Conservation (phyloP, 1,139 yeast species). For the Blastobotrys proliferans region DNA sequence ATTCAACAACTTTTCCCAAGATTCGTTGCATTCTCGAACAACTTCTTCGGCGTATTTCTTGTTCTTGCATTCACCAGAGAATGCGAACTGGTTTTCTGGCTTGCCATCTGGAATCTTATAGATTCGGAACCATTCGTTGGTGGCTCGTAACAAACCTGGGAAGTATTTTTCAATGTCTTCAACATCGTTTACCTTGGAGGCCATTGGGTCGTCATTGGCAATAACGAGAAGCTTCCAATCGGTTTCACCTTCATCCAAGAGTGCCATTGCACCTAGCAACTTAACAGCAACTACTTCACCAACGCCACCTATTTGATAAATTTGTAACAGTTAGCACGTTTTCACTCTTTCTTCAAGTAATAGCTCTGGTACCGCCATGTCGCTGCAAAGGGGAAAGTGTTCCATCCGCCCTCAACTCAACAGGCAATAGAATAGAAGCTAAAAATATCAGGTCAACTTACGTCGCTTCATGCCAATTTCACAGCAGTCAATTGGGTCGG, state of each 20-base stretch:
- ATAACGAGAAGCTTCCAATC: constrained; percentile 96
- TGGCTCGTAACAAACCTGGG: constrained; percentile 82
- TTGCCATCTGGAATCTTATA: constrained; percentile 95
- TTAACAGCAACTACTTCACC: constrained; percentile 83
- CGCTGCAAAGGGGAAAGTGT: too few relatives aligned
- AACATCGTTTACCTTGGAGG: constrained; percentile 67
- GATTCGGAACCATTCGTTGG: constrained; percentile 91
- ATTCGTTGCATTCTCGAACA: constrained; percentile 64
- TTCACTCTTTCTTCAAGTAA: too few relatives aligned
- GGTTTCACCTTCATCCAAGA: constrained; percentile 95
- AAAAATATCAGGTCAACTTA: too few relatives aligned
- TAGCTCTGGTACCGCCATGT: too few relatives aligned
- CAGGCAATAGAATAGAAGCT: too few relatives aligned
- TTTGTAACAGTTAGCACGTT: too few relatives aligned
- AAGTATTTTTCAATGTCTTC: constrained; percentile 76
- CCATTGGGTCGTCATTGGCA: constrained; percentile 76
- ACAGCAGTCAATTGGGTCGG: constrained; percentile 94
- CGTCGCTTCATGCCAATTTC: constrained; percentile 50
- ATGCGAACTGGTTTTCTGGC: constrained; percentile 83
- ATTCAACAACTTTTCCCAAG: constrained; percentile 64
- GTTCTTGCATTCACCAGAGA: constrained; percentile 75
- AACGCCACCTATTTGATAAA: too few relatives aligned
- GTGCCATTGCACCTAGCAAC: constrained; percentile 87
- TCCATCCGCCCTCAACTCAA: too few relatives aligned
- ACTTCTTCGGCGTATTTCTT: constrained; percentile 70